Conservation (phyloP, 192 early-diverging fungal genomes). For the Tieghemiomyces parasiticus region DNA sequence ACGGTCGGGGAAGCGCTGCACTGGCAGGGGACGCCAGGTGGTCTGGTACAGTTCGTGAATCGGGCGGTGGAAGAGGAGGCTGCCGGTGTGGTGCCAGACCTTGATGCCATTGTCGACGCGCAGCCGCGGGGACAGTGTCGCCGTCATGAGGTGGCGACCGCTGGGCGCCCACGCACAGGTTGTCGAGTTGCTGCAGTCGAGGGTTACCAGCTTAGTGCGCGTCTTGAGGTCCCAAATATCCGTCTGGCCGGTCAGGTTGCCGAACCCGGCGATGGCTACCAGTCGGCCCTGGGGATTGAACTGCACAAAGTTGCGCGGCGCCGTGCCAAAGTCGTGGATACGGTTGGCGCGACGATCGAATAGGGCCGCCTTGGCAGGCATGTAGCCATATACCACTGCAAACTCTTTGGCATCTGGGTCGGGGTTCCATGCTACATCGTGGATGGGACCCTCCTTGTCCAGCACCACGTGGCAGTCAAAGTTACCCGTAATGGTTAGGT, state of each 20-base stretch:
- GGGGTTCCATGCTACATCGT: conserved; percentile 91
- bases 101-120: conserved; percentile 97
- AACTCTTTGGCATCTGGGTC: conserved; percentile 79
- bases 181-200: conserved; percentile 74
- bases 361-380: conserved; percentile 85
- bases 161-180: conserved; percentile 84
- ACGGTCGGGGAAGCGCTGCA: conserved; percentile 61
- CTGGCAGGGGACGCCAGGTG: conserved; percentile 47
- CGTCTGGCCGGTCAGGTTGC: conserved; percentile 85
- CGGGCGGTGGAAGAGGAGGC: conserved; percentile 55
- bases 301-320: conserved; percentile 75
- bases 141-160: conserved; percentile 83
- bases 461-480: conserved; percentile 81
- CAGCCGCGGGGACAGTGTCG: conserved; percentile 82
- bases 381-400: conserved; percentile 85
- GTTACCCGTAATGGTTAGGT: conserved; percentile 75
- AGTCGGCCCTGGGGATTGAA: conserved; percentile 86
- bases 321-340: conserved; percentile 71
- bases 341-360: conserved; percentile 81
- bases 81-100: conserved; percentile 91
- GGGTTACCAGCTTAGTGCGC: conserved; percentile 64
- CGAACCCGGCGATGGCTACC: conserved; percentile 85
- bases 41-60: conserved; percentile 83
- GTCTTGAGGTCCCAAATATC: conserved; percentile 88
- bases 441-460: conserved; percentile 80